These are phyloP conservation scores for Phyllosticta citrichinensis DNA, from an alignment of 2,329 filamentous ascomycete species.

Conservation along the genomic window DNA sequence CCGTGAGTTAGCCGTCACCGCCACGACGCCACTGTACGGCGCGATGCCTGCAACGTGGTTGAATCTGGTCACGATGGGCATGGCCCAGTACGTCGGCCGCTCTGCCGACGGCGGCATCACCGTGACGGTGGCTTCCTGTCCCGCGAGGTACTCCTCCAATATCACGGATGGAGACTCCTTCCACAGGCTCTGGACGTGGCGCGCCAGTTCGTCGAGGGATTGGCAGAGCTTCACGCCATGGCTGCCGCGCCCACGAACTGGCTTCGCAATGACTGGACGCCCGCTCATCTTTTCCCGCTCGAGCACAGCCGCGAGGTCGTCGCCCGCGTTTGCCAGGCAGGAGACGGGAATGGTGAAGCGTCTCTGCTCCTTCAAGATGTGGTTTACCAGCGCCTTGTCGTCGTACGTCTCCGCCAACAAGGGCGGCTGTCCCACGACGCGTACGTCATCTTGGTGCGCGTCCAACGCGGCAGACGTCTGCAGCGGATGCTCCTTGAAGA, in stretches of 20 bases:
- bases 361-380: constrained; percentile 27
- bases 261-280: constrained; percentile 39
- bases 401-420: constrained; percentile 40
- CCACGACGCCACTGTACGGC: constrained; percentile 40
- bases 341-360: constrained; percentile 30
- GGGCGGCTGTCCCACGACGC: constrained; percentile 39
- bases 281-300: constrained; percentile 12
- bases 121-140: constrained; percentile 42
- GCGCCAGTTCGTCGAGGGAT: constrained; percentile 18
- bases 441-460: constrained; percentile 21
- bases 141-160: constrained; percentile 39
- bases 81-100: constrained; percentile 29
- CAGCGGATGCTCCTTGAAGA: constrained; percentile 40
- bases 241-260: constrained; percentile 40
- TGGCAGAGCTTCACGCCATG: constrained; percentile 41
- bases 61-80: constrained; percentile 38
- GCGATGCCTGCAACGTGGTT: constrained; percentile 40
- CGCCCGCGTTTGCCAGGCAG: neutral
- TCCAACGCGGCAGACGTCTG: constrained; percentile 31
- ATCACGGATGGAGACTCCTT: constrained; percentile 31
- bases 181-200: constrained; percentile 28
- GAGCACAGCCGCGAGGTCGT: constrained; percentile 12
- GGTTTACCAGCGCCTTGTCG: constrained; percentile 42
- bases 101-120: constrained; percentile 38
- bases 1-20: constrained; percentile 39